Percentiles rank a stretch among this genome's conserved stretches.
Evolutionary conservation across 2,329 filamentous ascomycete genomes (phyloP).

Genomic region (Paecilomyces sp.): DNA sequence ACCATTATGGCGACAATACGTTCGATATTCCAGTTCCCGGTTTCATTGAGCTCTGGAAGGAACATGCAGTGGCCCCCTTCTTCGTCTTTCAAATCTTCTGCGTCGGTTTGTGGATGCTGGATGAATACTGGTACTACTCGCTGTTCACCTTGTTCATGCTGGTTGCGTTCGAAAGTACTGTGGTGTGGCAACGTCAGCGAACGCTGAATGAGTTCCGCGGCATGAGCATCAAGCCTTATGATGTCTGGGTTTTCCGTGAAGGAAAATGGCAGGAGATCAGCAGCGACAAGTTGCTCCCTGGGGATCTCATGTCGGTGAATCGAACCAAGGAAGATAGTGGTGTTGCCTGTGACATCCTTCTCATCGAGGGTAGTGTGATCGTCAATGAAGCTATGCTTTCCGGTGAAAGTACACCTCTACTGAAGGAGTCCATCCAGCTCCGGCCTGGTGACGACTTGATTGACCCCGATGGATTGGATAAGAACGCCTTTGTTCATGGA

Average conservation of each 20-base stretch:
- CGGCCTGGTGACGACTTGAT: constrained; percentile 73
- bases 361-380: constrained; percentile 91
- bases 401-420: constrained; percentile 89
- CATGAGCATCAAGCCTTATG: constrained; percentile 99
- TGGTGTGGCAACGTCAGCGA: constrained; percentile 96
- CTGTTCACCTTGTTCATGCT: constrained; percentile 99
- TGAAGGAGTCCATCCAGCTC: constrained; percentile 93
- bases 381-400: constrained; percentile 99
- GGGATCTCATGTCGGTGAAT: constrained; percentile 84
- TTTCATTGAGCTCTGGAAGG: constrained; percentile 92
- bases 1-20: constrained; percentile 92
- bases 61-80: constrained; percentile 97
- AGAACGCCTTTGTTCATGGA: constrained; percentile 93
- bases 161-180: constrained; percentile 93
- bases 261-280: constrained; percentile 82
- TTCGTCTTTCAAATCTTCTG: constrained; percentile 99
- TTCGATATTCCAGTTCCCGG: constrained; percentile 97
- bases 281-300: constrained; percentile 87
- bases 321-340: constrained; percentile 95
- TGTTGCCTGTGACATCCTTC: constrained; percentile 92
- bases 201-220: constrained; percentile 94
- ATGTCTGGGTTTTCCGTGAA: constrained; percentile 81
- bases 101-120: constrained; percentile 94
- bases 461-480: constrained; percentile 87
- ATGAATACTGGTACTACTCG: constrained; percentile 99